phyloP scores from a whole-genome alignment of 805 yeast species.

The Dipodascopsis uninucleata region DNA sequence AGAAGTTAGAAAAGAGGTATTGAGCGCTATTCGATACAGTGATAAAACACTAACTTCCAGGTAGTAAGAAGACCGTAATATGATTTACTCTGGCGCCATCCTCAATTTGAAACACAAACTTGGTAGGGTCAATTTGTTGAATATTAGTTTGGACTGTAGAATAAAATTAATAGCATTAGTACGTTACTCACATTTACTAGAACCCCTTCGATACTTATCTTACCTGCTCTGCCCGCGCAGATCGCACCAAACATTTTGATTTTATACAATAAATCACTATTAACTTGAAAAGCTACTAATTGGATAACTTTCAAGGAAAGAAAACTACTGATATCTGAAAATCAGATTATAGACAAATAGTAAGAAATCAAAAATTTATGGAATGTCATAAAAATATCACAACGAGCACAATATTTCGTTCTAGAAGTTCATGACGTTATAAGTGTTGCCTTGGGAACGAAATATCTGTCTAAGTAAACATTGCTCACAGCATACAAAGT shows the following conservation, averaged over 20 bases:
- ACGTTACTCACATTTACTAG: background rate
- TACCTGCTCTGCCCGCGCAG: conserved; percentile 67
- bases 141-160: conserved; percentile 37
- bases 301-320: too few species aligned
- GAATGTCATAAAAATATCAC: too few species aligned
- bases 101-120: conserved; percentile 60
- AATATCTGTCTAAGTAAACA: too few species aligned
- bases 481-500: too few species aligned
- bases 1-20: conserved; percentile 24
- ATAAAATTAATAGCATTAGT: background rate
- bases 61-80: conserved; percentile 78
- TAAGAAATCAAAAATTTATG: too few species aligned
- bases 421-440: too few species aligned
- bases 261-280: conserved; percentile 5
- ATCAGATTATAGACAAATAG: too few species aligned
- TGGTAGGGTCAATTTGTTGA: conserved; percentile 62
- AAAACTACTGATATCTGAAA: too few species aligned
- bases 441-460: too few species aligned
- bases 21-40: too few species aligned
- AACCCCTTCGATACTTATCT: conserved; percentile 15
- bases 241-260: conserved; percentile 65
- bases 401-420: too few species aligned
- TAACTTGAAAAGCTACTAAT: too few species aligned
- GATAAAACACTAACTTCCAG: conserved; percentile 57
- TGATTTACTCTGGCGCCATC: conserved; percentile 69